Evolutionary conservation across 805 yeast genomes (phyloP).

Genomic region (Candida palmyrensis): DNA sequence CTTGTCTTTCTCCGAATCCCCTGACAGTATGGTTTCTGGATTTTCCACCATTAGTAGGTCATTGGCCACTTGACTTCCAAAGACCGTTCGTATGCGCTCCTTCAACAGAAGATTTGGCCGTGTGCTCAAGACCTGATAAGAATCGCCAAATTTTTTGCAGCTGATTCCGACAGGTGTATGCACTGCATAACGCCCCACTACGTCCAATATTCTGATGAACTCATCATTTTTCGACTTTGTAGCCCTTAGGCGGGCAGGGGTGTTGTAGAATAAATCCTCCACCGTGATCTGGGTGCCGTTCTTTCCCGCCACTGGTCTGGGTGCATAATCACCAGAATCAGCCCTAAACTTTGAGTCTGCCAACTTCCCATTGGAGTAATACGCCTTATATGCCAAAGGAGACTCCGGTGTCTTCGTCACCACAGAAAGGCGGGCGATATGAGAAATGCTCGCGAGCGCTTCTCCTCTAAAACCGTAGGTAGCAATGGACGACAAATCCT

Average conservation of each 20-base stretch:
- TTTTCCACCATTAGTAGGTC: conserved; percentile 45
- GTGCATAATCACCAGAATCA: conserved; percentile 34
- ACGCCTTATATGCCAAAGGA: conserved; percentile 65
- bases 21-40: not conserved
- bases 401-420: conserved; percentile 62
- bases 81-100: conserved; percentile 72
- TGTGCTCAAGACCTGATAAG: conserved; percentile 60
- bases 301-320: conserved; percentile 79
- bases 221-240: conserved; percentile 69
- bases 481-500: conserved; percentile 62
- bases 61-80: conserved; percentile 63
- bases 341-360: conserved; percentile 36
- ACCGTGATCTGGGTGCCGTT: conserved; percentile 81
- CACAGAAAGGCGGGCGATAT: conserved; percentile 77
- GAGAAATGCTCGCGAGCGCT: conserved; percentile 92
- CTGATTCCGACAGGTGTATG: conserved; percentile 72
- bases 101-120: conserved; percentile 43
- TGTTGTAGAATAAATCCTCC: conserved; percentile 86
- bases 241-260: conserved; percentile 71
- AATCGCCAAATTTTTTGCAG: conserved; percentile 75
- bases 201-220: conserved; percentile 70
- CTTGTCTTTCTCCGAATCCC: too few species aligned
- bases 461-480: conserved; percentile 97
- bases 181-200: conserved; percentile 76
- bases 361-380: conserved; percentile 64